Evolutionary conservation across 2,329 filamentous ascomycete genomes (phyloP), one percentile per base, ranked within the genome.

Genomic region (Zasmidium cellare): DNA sequence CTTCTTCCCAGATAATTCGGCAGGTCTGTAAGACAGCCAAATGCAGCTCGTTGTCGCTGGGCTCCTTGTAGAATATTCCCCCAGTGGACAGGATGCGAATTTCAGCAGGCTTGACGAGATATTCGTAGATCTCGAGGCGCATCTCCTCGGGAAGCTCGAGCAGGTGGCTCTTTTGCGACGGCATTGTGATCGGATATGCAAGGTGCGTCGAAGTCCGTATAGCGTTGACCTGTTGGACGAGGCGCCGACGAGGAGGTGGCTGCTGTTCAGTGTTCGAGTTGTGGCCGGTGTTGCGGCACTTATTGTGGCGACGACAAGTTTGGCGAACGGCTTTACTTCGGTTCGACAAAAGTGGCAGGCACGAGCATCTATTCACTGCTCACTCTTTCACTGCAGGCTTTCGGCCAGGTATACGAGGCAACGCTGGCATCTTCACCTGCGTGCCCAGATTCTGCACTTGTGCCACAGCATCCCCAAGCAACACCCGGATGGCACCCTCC

Each of bases 401-500:
- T 52, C 53, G 50, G 14, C 23, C 49, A 12, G 52, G 22, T 12
- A 67, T 65, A 20, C 59, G 61, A 44, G 68, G 64, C 46, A 73
- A 44, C 9, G 63, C 62, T 3, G 71, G 71, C 60, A 72, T 71
- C 59, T 72, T 72, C 22, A 71, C 69, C 23, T 72, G 47, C 25
- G 53, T 60, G 6, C 68, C 63, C 9, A 71, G 64, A 18, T 65
- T 72, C 54, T 71, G 70, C 53, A 72, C 69, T 49, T 73, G 71
- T 7, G 71, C 70, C 22, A 72, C 71, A 69, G 76, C 64, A 68
- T 80, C 78, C 0, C 79, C 78, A 9, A 91, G 70, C 14, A 86
- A 78, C 0, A 87, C 85, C 48, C 89, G 79, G 2, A 92, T 83
- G n/a, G 90, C 80, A 62, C 90, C 89, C 70, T 93, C 89, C 1